Evolutionary conservation across 345 rosid genomes (phyloP).

Genomic region (Eutrema heterophyllum): DNA sequence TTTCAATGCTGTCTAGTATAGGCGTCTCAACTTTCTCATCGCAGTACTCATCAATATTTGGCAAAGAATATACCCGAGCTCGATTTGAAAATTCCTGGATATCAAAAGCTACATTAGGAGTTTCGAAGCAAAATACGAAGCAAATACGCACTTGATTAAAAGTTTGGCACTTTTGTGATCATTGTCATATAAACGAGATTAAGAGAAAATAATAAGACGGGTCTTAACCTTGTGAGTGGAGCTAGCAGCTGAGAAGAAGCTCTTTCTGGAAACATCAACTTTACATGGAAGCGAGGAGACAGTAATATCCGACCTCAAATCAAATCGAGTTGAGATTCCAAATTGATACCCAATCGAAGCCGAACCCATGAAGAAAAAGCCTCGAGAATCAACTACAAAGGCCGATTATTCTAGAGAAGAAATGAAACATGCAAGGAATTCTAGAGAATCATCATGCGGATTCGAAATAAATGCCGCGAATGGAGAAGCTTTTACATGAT

Average conservation of each 20-base stretch:
- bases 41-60: constrained; percentile 67
- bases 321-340: constrained; percentile 39
- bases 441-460: neutral
- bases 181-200: neutral
- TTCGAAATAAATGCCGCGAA: neutral
- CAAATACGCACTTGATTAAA: neutral
- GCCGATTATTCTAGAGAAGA: neutral
- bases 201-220: neutral
- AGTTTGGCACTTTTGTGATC: neutral
- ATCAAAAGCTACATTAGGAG: constrained; percentile 19
- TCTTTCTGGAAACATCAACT: constrained; percentile 33
- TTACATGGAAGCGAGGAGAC: constrained; percentile 32
- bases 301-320: constrained; percentile 26
- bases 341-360: constrained; percentile 40
- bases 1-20: constrained; percentile 71
- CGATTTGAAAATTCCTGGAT: constrained; percentile 42
- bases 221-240: constrained; percentile 42
- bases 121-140: neutral
- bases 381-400: neutral
- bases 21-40: constrained; percentile 65
- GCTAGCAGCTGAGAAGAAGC: constrained; percentile 26
- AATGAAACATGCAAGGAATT: neutral
- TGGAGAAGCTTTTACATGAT: neutral
- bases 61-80: constrained; percentile 42
- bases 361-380: constrained; percentile 47